phyloP scores from a whole-genome alignment of 2,329 filamentous ascomycete species.

The Tolypocladium amazonense region DNA sequence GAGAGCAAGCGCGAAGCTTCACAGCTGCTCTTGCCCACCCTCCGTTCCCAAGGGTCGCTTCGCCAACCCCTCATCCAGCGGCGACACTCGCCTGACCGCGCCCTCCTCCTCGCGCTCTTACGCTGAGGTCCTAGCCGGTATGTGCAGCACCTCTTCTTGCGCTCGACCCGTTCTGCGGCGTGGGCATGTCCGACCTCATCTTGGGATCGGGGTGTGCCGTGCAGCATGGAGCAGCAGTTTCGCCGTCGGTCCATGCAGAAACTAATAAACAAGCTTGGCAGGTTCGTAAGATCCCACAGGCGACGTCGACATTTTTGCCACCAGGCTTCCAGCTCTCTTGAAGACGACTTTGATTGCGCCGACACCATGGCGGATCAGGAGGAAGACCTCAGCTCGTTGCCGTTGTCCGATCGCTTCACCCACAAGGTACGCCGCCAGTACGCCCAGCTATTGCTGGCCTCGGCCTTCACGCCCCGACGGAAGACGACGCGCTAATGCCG shows the following conservation, averaged over 20 bases:
- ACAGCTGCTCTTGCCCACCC: neutral
- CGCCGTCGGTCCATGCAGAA: slow-evolving; percentile 10
- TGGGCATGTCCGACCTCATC: neutral
- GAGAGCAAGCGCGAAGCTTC: neutral
- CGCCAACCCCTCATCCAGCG: neutral
- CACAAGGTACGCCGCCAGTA: slow-evolving; percentile 53
- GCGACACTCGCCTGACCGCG: neutral
- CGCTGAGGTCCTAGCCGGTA: neutral
- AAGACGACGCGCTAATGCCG: neutral
- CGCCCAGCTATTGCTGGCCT: neutral
- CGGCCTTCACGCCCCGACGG: neutral
- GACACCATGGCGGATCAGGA: slow-evolving; percentile 66
- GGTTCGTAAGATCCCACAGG: slow-evolving; percentile 8
- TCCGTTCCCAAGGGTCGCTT: neutral
- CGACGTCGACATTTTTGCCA: slow-evolving; percentile 1
- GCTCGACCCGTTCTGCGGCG: neutral
- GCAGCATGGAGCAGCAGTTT: neutral
- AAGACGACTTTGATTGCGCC: slow-evolving; percentile 8
- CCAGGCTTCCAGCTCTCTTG: slow-evolving; percentile 7
- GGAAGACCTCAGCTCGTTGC: slow-evolving; percentile 72
- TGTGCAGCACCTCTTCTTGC: neutral
- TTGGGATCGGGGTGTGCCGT: neutral
- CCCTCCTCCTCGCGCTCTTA: neutral
- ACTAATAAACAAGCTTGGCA: slow-evolving; percentile 20
- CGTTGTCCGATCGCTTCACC: slow-evolving; percentile 67